phyloP scores from a whole-genome alignment of 2,329 filamentous ascomycete species.

The Dactylonectria macrodidyma region DNA sequence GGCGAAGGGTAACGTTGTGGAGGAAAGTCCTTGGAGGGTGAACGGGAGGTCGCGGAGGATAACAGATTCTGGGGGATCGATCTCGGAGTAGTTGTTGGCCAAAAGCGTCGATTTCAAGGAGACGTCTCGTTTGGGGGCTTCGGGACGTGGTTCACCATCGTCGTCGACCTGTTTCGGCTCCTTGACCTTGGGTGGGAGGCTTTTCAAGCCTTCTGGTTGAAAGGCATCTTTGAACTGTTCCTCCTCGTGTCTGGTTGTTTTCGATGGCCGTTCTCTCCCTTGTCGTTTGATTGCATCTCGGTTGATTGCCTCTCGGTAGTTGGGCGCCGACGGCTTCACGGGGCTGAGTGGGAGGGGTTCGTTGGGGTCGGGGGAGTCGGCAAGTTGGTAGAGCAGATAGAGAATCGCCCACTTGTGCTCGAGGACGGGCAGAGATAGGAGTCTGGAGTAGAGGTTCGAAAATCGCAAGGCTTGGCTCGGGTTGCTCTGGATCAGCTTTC shows the following conservation, averaged over 20 bases:
- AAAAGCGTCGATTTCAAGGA: slow-evolving; percentile 71
- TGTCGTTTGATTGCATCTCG: slow-evolving; percentile 56
- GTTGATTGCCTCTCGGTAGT: slow-evolving; percentile 56
- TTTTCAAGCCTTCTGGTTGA: slow-evolving; percentile 66
- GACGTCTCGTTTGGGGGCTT: slow-evolving; percentile 62
- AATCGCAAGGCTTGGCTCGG: slow-evolving; percentile 86
- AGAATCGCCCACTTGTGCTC: slow-evolving; percentile 98
- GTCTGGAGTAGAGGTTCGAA: slow-evolving; percentile 89
- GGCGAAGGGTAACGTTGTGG: slow-evolving; percentile 84
- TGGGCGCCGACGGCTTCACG: slow-evolving; percentile 56
- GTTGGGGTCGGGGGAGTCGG: slow-evolving; percentile 74
- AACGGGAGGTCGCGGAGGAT: slow-evolving; percentile 89
- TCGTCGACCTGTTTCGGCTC: slow-evolving; percentile 55
- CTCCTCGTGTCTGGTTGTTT: slow-evolving; percentile 60
- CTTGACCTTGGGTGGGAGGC: slow-evolving; percentile 59
- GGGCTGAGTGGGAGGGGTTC: slow-evolving; percentile 65
- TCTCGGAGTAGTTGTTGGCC: slow-evolving; percentile 69
- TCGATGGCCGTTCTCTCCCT: slow-evolving; percentile 54
- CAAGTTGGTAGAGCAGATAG: slow-evolving; percentile 88
- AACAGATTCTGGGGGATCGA: slow-evolving; percentile 75
- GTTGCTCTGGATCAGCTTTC: slow-evolving; percentile 85
- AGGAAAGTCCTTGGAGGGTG: slow-evolving; percentile 92
- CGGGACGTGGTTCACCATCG: slow-evolving; percentile 52
- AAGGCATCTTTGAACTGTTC: slow-evolving; percentile 68
- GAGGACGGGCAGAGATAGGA: slow-evolving; percentile 91